Conservation (phyloP, 2,329 filamentous ascomycete species). For the Leptoxyphium fumago region DNA sequence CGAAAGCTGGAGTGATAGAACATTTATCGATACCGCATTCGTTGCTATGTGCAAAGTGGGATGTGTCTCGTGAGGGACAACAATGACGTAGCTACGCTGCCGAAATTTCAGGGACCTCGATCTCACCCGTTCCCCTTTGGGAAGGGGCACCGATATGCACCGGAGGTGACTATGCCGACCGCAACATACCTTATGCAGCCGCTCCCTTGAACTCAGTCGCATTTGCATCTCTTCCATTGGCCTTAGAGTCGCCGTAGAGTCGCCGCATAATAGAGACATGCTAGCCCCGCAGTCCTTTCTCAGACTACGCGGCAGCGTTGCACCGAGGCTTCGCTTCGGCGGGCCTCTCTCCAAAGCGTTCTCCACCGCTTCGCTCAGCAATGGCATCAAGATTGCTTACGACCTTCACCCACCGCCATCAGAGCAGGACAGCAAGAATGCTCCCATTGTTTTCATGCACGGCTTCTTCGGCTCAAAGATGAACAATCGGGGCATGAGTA, state of each 20-base stretch:
- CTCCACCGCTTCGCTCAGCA: constrained; percentile 17
- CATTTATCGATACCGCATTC: neutral
- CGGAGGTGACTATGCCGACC: neutral
- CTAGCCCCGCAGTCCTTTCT: neutral
- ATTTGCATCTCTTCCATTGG: neutral
- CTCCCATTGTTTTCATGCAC: constrained; percentile 76
- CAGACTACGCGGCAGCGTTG: neutral
- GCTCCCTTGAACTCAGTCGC: neutral
- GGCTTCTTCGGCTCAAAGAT: constrained; percentile 90
- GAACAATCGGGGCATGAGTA: constrained; percentile 89
- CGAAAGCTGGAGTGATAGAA: no score
- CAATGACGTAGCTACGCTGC: neutral
- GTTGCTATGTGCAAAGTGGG: neutral
- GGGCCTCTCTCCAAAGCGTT: constrained; percentile 5
- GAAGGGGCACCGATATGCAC: neutral
- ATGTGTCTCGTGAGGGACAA: neutral
- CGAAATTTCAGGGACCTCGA: neutral
- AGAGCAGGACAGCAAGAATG: constrained; percentile 24
- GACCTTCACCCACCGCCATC: constrained; percentile 50
- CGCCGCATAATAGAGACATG: neutral
- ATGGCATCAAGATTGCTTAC: constrained; percentile 39
- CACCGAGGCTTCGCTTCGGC: neutral
- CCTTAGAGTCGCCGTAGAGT: no score
- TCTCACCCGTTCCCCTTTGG: neutral
- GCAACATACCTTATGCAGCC: neutral